Base-by-base conservation (phyloP, 257 asterid species). In the Fraxinus anomala region DNA sequence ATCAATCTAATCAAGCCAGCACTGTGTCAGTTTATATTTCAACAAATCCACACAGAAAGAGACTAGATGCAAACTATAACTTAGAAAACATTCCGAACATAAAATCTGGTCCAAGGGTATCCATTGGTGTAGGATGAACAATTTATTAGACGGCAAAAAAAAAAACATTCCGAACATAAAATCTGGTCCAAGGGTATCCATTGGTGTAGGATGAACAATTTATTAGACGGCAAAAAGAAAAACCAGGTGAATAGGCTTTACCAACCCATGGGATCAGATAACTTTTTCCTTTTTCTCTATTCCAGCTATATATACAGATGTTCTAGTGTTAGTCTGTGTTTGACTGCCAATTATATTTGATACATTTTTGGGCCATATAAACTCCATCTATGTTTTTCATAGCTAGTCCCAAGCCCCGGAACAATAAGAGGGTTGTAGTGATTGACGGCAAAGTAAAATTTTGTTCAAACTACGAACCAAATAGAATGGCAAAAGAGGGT, bases 1-100 rank as follows among this genome's bases (percentile, higher is more conserved):
- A 82, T 95, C 97, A 83, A 95, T 88, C 99, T 95, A 84, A 79
- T 34, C 76, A 87, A 81, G 68, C 72, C 86, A 21, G 77, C 56
- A 26, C 36, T 61, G 54, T 49, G 47, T 81, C 36, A 80, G 80
- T 78, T 26, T 24, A 49, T 56, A 80, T 28, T 76, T 36, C 71
- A 49, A 73, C 49, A 71, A 67, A 73, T 44, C 36, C 66, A 39
- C 44, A 39, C 44, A 76, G 3, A 19, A 42, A 79, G 66, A 47
- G 44, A 39, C 11, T 16, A 68, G 26, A 73, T 68, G 81, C 71
- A 74, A 80, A 54, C 74, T 16, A 0, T 17, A 44, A 44, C 51
- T 44, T 14, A 13, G 44, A 39, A 44, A 44, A 44, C 51, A 44
- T 44, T 44, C 4, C 0, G 19, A 75, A 54, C 11, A 67, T 17